phyloP scores from a whole-genome alignment of 805 yeast species.

The Saccharomyces paradoxus region DNA sequence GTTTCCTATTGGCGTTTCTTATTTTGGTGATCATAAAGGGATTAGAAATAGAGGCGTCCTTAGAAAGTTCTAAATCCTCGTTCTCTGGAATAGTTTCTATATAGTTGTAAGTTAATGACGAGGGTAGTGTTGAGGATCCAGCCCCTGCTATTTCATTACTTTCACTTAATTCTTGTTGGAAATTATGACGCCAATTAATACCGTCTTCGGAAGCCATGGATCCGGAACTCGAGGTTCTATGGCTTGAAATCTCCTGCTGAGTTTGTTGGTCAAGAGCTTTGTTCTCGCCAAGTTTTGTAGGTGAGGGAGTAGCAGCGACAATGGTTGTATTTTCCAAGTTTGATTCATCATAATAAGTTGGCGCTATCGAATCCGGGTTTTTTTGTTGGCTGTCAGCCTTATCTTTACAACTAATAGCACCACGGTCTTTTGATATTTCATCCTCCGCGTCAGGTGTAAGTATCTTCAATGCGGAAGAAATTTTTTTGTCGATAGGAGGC shows the following conservation, averaged over 20 bases:
- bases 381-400: not conserved
- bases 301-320: not conserved
- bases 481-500: not conserved
- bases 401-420: not conserved
- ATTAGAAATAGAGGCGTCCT: slow-evolving; percentile 15
- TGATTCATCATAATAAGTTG: not conserved
- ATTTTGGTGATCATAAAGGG: slow-evolving; percentile 17
- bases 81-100: slow-evolving; percentile 1
- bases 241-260: not conserved
- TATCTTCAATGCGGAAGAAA: not conserved
- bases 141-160: not conserved
- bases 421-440: not conserved
- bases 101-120: slow-evolving; percentile 10
- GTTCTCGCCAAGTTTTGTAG: not conserved
- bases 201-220: slow-evolving; percentile 13
- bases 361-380: not conserved
- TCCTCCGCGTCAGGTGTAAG: not conserved
- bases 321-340: not conserved
- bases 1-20: not conserved
- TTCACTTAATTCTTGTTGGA: not conserved
- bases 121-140: slow-evolving; percentile 2
- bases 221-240: slow-evolving; percentile 5
- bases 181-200: slow-evolving; percentile 8
- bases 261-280: not conserved
- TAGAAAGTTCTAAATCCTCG: slow-evolving; percentile 17